Evolutionary conservation across 2,329 filamentous ascomycete genomes (phyloP).

Genomic region (Penicillium crustosum): DNA sequence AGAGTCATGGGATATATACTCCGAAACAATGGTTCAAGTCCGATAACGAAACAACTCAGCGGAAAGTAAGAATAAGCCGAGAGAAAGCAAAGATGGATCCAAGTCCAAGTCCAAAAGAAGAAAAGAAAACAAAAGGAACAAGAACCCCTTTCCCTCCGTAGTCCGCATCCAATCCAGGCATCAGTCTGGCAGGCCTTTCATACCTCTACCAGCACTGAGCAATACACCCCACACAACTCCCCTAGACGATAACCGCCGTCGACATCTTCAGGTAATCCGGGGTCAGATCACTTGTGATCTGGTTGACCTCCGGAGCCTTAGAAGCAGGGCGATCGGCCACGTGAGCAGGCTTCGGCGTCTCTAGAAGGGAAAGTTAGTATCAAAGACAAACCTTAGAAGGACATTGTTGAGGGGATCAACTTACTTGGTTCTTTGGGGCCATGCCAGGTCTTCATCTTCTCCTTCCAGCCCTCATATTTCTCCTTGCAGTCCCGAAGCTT

Average conservation of each 20-base stretch:
- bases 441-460: background rate
- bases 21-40: background rate
- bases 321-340: background rate
- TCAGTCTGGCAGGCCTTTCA: background rate
- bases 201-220: slow-evolving; percentile 2
- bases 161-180: background rate
- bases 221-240: background rate
- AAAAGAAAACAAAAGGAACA: background rate
- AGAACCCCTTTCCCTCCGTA: background rate
- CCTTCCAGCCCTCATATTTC: background rate
- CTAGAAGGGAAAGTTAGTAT: background rate
- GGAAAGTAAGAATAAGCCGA: background rate
- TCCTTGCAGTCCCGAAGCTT: background rate
- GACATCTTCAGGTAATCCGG: slow-evolving; percentile 2
- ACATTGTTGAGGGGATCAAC: background rate
- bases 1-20: background rate
- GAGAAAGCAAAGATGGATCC: background rate
- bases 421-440: background rate
- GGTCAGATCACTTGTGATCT: background rate
- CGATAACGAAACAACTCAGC: background rate
- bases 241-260: background rate
- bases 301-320: background rate
- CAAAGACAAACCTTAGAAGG: background rate
- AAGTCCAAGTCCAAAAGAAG: background rate
- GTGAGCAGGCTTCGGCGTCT: background rate